A percentile compares a stretch with the other conserved stretches of the same genome.
phyloP scores from a whole-genome alignment of 2,329 filamentous ascomycete species.

The Neonectria neomacrospora region DNA sequence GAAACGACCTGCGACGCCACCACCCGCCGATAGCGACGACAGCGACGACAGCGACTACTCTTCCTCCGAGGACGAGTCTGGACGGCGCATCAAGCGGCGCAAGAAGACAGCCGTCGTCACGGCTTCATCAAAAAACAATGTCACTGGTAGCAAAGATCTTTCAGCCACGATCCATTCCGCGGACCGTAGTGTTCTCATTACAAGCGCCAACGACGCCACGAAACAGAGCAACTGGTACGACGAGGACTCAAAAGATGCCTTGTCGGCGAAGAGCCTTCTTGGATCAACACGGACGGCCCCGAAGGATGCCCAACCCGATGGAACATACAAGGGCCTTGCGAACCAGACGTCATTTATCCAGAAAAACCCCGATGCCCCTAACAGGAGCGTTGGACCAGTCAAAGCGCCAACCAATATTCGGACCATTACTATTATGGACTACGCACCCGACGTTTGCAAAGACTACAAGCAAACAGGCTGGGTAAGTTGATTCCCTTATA shows the following conservation, averaged over 20 bases:
- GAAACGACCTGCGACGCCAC: conserved; percentile 83
- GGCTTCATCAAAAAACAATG: conserved; percentile 66
- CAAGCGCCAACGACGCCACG: conserved; percentile 84
- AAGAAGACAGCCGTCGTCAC: conserved; percentile 75
- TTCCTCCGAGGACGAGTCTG: conserved; percentile 80
- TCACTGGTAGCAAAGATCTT: conserved; percentile 51
- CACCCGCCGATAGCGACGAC: conserved; percentile 71
- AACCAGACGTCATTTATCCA: conserved; percentile 80
- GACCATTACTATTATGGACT: conserved; percentile 90
- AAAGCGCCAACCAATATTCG: conserved; percentile 91
- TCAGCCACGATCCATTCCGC: conserved; percentile 67
- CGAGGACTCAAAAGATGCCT: conserved; percentile 65
- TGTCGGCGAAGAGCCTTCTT: conserved; percentile 65
- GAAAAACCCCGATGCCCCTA: conserved; percentile 80
- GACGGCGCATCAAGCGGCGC: conserved; percentile 81
- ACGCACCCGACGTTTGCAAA: conserved; percentile 93
- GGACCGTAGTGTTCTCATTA: conserved; percentile 70
- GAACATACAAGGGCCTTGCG: conserved; percentile 80
- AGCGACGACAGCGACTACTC: conserved; percentile 72
- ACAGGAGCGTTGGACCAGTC: conserved; percentile 80
- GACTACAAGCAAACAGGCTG: conserved; percentile 75
- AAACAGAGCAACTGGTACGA: conserved; percentile 92
- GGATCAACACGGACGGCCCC: conserved; percentile 62
- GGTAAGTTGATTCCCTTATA: neutral
- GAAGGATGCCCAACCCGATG: conserved; percentile 60